Evolutionary conservation across 2,329 filamentous ascomycete genomes (phyloP).

Genomic region (Paracoccidioides lutzii): DNA sequence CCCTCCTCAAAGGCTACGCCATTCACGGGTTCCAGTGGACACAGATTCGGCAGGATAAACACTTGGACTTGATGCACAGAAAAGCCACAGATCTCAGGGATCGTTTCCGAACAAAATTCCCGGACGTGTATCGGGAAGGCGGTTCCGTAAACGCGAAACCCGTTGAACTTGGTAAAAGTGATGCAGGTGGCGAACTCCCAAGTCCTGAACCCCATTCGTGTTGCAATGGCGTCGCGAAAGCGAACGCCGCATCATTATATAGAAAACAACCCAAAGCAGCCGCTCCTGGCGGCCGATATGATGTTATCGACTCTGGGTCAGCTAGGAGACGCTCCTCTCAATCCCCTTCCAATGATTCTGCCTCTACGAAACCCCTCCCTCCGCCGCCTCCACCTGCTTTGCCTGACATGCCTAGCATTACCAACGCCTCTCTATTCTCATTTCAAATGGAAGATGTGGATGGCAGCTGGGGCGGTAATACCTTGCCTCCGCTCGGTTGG

Average conservation of each 20-base stretch:
- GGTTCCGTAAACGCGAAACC: constrained; percentile 27
- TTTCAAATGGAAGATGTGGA: constrained; percentile 23
- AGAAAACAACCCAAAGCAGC: background rate
- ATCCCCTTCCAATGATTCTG: background rate
- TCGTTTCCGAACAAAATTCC: constrained; percentile 47
- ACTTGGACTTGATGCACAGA: constrained; percentile 39
- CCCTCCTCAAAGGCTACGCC: constrained; percentile 45
- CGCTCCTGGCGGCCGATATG: background rate
- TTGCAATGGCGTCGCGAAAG: background rate
- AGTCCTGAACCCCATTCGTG: background rate
- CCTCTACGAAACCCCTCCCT: constrained; percentile 12
- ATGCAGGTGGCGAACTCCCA: background rate
- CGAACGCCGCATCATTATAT: background rate
- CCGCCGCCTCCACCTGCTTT: constrained; percentile 20
- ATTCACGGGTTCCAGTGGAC: constrained; percentile 50
- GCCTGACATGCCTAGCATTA: constrained; percentile 7
- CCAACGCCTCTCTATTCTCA: constrained; percentile 12
- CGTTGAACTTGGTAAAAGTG: constrained; percentile 7
- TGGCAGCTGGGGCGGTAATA: constrained; percentile 26
- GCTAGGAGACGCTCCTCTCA: background rate
- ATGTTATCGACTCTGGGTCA: background rate
- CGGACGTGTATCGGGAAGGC: constrained; percentile 40
- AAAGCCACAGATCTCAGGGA: constrained; percentile 49
- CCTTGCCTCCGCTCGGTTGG: constrained; percentile 29
- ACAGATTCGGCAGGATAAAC: constrained; percentile 42